Percentiles rank a stretch among this genome's conserved stretches.
Conservation (phyloP, 2,329 filamentous ascomycete species). For the Colletotrichum sp. region DNA sequence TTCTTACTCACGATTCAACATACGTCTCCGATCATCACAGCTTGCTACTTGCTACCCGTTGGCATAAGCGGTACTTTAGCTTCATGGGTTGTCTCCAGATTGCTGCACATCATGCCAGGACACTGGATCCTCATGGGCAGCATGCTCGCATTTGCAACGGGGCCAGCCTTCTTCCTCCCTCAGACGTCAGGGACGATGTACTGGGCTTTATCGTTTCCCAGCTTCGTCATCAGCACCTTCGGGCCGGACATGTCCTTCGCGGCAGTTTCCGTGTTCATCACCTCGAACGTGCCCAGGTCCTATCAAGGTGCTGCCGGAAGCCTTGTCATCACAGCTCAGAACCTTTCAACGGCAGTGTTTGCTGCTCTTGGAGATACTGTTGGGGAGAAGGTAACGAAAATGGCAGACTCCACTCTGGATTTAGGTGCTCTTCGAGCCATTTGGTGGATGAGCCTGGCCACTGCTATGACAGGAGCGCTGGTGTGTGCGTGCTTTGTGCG, state of each 20-base stretch:
- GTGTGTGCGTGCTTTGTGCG: not conserved
- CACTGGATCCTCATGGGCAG: not conserved
- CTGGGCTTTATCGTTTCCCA: not conserved
- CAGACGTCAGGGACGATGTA: not conserved
- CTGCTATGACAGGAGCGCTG: not conserved
- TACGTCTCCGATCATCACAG: not conserved
- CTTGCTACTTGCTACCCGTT: not conserved
- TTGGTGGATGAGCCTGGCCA: not conserved
- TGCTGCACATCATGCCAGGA: not conserved
- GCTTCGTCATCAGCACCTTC: not conserved
- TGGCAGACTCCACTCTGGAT: not conserved
- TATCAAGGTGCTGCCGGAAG: not conserved
- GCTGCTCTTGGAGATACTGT: not conserved
- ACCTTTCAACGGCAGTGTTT: not conserved
- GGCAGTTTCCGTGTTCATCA: not conserved
- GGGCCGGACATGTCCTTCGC: not conserved
- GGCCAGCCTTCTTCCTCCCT: not conserved
- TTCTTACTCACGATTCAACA: not conserved
- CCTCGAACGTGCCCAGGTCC: not conserved
- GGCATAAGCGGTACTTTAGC: not conserved
- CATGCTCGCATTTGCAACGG: not conserved
- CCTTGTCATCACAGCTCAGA: not conserved
- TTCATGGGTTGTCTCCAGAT: not conserved
- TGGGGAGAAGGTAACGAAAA: rapidly evolving
- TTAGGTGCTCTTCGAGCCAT: not conserved